Evolutionary conservation across 148 eudicot genomes (phyloP).

Genomic region (Amaranthus cruentus): DNA sequence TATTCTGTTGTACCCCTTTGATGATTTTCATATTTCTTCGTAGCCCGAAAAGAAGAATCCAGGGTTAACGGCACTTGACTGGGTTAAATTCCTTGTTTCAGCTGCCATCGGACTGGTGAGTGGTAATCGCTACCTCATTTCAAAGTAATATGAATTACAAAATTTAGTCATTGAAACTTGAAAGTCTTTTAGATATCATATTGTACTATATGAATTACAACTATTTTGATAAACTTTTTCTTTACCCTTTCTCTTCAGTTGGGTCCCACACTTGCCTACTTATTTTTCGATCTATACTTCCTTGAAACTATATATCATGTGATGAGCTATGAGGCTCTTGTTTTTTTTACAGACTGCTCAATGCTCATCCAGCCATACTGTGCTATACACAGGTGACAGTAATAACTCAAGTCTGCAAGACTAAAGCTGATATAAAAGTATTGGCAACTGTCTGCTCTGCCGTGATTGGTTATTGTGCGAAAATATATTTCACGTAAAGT

Average conservation of each 20-base stretch:
- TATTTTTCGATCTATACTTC: too few species aligned
- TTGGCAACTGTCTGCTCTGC: constrained; percentile 59
- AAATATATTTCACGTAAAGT: constrained; percentile 80
- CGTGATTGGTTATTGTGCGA: constrained; percentile 74
- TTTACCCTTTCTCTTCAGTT: too few species aligned
- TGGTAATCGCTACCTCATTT: constrained; percentile 40
- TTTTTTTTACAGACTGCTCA: neutral
- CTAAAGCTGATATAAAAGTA: constrained; percentile 69
- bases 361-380: constrained; percentile 11
- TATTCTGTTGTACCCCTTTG: neutral
- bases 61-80: constrained; percentile 77
- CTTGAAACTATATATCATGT: neutral
- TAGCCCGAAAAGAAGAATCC: constrained; percentile 94
- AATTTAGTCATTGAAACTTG: neutral
- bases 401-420: constrained; percentile 49
- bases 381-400: constrained; percentile 58
- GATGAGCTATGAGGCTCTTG: neutral
- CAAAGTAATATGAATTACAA: neutral
- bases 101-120: constrained; percentile 88
- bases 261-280: too few species aligned
- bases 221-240: too few species aligned
- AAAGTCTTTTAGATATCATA: neutral
- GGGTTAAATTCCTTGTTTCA: constrained; percentile 78
- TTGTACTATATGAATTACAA: too few species aligned
- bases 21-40: constrained; percentile 7